Conservation (phyloP, 2,329 filamentous ascomycete genomes). For the Aspergillus spinulosporus region DNA sequence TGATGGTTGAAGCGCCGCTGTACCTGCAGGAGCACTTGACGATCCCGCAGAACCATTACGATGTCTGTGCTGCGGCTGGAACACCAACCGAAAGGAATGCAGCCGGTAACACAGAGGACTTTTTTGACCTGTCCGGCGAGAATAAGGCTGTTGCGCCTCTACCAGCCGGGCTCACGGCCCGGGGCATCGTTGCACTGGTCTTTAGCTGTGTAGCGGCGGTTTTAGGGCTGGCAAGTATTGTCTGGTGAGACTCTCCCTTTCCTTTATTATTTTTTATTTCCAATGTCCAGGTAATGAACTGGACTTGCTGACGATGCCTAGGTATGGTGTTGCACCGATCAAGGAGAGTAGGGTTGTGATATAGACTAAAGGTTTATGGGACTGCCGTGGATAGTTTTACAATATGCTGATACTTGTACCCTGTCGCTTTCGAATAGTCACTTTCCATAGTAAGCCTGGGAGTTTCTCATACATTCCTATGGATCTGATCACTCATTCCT, state of each 20-base stretch:
- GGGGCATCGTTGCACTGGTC: constrained; percentile 71
- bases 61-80: constrained; percentile 56
- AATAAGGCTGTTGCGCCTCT: constrained; percentile 57
- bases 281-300: no score
- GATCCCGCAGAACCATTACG: constrained; percentile 48
- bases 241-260: constrained; percentile 31
- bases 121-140: constrained; percentile 64
- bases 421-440: no score
- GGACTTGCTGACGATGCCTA: no score
- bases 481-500: no score
- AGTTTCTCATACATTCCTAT: no score
- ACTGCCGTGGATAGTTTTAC: no score
- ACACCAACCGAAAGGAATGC: constrained; percentile 67
- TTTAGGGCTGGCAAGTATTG: constrained; percentile 66
- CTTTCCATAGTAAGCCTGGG: no score
- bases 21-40: constrained; percentile 32
- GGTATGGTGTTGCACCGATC: no score
- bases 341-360: no score
- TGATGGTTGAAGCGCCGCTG: neutral
- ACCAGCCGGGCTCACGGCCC: constrained; percentile 68
- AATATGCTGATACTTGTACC: no score
- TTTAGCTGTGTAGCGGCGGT: constrained; percentile 70
- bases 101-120: constrained; percentile 66
- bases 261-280: no score
- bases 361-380: no score